Base-by-base conservation (phyloP, 192 early-diverging fungal genomes). In the Coemansia sp. region DNA sequence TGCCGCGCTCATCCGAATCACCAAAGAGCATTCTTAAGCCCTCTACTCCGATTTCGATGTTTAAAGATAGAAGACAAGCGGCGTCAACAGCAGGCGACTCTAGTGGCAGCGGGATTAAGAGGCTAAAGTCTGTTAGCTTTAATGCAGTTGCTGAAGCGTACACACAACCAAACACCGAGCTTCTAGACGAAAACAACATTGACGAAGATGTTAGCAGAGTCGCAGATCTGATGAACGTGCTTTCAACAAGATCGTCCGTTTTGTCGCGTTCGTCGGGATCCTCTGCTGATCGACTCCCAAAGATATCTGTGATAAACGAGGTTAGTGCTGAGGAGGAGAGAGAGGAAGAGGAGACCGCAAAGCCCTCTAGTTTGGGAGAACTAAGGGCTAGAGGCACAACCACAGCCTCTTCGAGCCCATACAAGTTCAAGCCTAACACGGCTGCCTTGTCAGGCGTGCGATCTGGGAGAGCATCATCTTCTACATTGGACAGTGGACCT, bases 1-100 rank as follows among this genome's bases (percentile, higher is more conserved):
- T 19, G 43, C 3, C 46, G 26, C 26, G 9, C 45, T 15, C 26
- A 19, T 40, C 43, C 16, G 19, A 12, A 12, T 42, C 54, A 5
- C 45, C 57, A 32, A 76, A 66, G 49, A 58, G 74, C 26, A 76
- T 82, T 48, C 68, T 77, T 13, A 82, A 77, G 56, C 13, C 52
- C 1, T 32, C 48, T n/a, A 32, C 64, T 13, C 36, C 67, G 3
- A 37, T 57, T 16, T 52, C 58, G n/a, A 54, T 49, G 19, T 59
- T 51, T 51, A 64, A 18, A 49, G 39, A 6, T 4, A 65, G 40
- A 56, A 52, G 43, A 59, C 47, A 36, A 43, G 58, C 3, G 22
- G 16, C 7, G 1, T 54, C 22, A 1, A 9, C 57, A 15, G 10
- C 46, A 47, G 60, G 26, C 15, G 56, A 43, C 7, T 10, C 32